Conservation (phyloP, 768 basidiomycete genomes). For the Trametes cubensis region DNA sequence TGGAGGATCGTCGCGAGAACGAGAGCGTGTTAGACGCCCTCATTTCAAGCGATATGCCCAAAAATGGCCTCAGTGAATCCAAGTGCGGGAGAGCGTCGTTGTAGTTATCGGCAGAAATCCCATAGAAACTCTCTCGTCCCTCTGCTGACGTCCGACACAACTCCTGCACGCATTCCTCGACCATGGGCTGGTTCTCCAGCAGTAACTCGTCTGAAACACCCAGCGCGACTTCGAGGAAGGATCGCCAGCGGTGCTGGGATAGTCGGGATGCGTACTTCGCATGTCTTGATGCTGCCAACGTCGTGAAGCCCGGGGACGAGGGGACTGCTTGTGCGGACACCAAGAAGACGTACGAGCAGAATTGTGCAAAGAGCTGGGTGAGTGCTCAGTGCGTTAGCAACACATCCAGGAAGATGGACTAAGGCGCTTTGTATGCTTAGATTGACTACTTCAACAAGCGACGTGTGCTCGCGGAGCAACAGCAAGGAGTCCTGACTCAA, state of each 20-base stretch:
- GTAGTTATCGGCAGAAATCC: neutral
- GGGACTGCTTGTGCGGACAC: constrained; percentile 57
- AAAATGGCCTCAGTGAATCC: neutral
- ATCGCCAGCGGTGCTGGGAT: constrained; percentile 86
- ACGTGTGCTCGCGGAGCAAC: constrained; percentile 77
- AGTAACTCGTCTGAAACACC: constrained; percentile 43
- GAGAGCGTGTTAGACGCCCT: neutral
- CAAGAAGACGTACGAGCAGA: constrained; percentile 62
- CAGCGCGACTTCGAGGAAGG: constrained; percentile 53
- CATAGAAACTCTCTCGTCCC: neutral
- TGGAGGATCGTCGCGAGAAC: constrained; percentile 7
- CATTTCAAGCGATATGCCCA: neutral
- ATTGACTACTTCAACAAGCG: constrained; percentile 96
- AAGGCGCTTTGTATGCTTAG: constrained; percentile 43
- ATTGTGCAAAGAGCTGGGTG: constrained; percentile 92
- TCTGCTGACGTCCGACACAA: neutral
- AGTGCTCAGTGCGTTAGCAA: constrained; percentile 30
- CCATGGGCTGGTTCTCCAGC: constrained; percentile 43
- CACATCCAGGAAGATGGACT: neutral
- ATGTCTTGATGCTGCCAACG: constrained; percentile 72
- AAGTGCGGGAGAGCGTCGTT: neutral
- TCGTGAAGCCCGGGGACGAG: constrained; percentile 80
- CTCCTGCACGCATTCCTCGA: neutral
- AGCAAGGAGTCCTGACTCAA: constrained; percentile 67
- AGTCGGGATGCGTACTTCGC: constrained; percentile 79